phyloP scores from a whole-genome alignment of 352 stramenopile genomes.

The Peronospora belbahrii region DNA sequence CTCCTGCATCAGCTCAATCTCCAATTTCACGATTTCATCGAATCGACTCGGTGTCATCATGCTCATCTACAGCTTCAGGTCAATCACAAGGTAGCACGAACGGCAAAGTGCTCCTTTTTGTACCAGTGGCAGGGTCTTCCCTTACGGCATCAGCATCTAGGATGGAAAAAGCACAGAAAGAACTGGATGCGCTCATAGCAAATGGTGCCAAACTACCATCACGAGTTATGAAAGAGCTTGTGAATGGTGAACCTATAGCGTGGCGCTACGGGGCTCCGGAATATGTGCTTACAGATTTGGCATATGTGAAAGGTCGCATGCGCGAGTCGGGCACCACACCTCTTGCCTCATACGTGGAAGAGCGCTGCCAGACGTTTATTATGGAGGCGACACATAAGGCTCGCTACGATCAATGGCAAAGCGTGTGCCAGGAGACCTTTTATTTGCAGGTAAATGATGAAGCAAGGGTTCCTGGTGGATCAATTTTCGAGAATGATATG shows the following conservation, averaged over 20 bases:
- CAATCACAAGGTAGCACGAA: constrained; percentile 22
- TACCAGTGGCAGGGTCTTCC: constrained; percentile 53
- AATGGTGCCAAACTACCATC: constrained; percentile 45
- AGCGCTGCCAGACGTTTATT: constrained; percentile 68
- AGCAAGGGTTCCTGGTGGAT: constrained; percentile 27
- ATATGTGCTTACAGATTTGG: constrained; percentile 70
- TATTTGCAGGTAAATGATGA: constrained; percentile 72
- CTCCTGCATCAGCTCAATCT: background rate
- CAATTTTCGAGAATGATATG: constrained; percentile 53
- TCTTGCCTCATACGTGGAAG: constrained; percentile 64
- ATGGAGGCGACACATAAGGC: constrained; percentile 75
- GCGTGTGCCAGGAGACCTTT: constrained; percentile 49
- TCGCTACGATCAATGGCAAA: constrained; percentile 50
- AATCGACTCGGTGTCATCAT: constrained; percentile 23
- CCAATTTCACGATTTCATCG: constrained; percentile 8
- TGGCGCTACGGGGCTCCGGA: constrained; percentile 68
- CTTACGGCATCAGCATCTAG: constrained; percentile 61
- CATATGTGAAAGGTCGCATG: constrained; percentile 52
- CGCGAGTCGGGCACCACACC: constrained; percentile 50
- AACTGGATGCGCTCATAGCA: constrained; percentile 45
- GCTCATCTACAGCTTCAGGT: constrained; percentile 21
- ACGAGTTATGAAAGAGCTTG: constrained; percentile 27
- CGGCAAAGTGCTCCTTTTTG: constrained; percentile 65
- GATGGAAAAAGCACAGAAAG: constrained; percentile 45
- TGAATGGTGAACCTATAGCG: constrained; percentile 18